These are phyloP conservation scores for Aquilaria sinensis DNA, from an alignment of 345 rosid genomes.

Conservation along the genomic window DNA sequence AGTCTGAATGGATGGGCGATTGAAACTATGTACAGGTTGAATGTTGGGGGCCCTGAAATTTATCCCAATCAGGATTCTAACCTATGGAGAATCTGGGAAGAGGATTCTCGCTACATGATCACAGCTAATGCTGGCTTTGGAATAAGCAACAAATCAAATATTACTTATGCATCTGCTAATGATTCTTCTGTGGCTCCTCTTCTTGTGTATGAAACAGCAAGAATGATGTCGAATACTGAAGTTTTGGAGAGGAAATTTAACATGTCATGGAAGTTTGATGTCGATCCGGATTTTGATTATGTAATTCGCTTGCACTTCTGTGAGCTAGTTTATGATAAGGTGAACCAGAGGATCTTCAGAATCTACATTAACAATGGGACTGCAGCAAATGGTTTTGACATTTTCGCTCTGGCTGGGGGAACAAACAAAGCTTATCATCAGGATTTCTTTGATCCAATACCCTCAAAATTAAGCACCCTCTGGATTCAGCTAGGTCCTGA, in stretches of 20 bases:
- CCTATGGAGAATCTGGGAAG: slow-evolving; percentile 77
- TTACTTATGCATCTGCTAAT: slow-evolving; percentile 51
- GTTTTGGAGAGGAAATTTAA: slow-evolving; percentile 84
- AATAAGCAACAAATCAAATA: slow-evolving; percentile 46
- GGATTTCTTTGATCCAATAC: slow-evolving; percentile 60
- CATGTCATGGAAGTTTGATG: slow-evolving; percentile 87
- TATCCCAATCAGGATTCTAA: slow-evolving; percentile 46
- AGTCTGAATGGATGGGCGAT: slow-evolving; percentile 47
- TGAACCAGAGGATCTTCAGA: slow-evolving; percentile 70
- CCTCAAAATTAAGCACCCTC: slow-evolving; percentile 46
- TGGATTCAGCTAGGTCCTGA: slow-evolving; percentile 95
- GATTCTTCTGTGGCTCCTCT: slow-evolving; percentile 67
- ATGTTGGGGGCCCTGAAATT: slow-evolving; percentile 79
- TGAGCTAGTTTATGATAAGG: slow-evolving; percentile 61
- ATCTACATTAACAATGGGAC: slow-evolving; percentile 80
- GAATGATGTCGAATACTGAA: slow-evolving; percentile 65
- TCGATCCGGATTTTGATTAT: slow-evolving; percentile 82
- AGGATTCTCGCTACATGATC: slow-evolving; percentile 80
- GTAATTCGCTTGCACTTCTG: slow-evolving; percentile 81
- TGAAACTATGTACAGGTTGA: slow-evolving; percentile 77
- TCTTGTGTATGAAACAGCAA: slow-evolving; percentile 73
- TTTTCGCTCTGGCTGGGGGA: slow-evolving; percentile 55
- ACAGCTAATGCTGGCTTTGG: slow-evolving; percentile 60
- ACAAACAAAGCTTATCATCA: slow-evolving; percentile 69
- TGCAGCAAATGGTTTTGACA: slow-evolving; percentile 64